phyloP scores from a whole-genome alignment of 805 yeast genomes.

The Wickerhamomyces bisporus region DNA sequence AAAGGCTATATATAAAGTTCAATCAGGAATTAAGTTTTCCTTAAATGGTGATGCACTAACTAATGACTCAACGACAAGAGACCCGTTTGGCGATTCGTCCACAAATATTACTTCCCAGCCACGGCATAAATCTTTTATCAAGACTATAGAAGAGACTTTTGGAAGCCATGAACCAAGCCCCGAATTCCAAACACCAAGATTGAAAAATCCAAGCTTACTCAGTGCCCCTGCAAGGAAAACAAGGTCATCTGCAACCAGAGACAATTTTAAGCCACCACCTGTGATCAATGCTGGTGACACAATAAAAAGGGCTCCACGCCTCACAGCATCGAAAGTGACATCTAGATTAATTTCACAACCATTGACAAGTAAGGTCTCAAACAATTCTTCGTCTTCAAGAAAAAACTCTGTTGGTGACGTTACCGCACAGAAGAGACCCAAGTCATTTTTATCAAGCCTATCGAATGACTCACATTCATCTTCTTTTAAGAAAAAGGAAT shows the following conservation, averaged over 20 bases:
- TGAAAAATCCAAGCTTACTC: slow-evolving; percentile 30
- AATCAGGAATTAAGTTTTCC: slow-evolving; percentile 11
- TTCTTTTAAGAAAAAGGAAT: slow-evolving; percentile 11
- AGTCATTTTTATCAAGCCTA: slow-evolving; percentile 1
- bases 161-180: slow-evolving; percentile 13
- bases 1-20: slow-evolving; percentile 41
- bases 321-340: slow-evolving; percentile 40
- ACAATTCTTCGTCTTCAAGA: slow-evolving; percentile 5
- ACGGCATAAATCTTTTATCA: slow-evolving; percentile 12
- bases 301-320: slow-evolving; percentile 23
- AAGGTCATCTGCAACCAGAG: slow-evolving; percentile 17
- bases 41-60: slow-evolving; percentile 4
- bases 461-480: slow-evolving; percentile 1
- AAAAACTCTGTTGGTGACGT: slow-evolving; percentile 10
- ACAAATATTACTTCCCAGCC: slow-evolving; percentile 10
- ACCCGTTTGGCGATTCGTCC: slow-evolving; percentile 25
- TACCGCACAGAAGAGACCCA: slow-evolving; percentile 12
- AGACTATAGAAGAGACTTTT: slow-evolving; percentile 16
- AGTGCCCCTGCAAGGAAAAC: slow-evolving; percentile 37
- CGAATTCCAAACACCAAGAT: slow-evolving; percentile 37
- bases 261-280: slow-evolving; percentile 19
- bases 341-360: slow-evolving; percentile 44
- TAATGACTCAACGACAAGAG: slow-evolving; percentile 14
- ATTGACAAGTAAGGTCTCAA: slow-evolving; percentile 15
- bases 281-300: slow-evolving; percentile 12